Base-by-base conservation (phyloP, 163 green algal species). In the Scenedesmus sp. region DNA sequence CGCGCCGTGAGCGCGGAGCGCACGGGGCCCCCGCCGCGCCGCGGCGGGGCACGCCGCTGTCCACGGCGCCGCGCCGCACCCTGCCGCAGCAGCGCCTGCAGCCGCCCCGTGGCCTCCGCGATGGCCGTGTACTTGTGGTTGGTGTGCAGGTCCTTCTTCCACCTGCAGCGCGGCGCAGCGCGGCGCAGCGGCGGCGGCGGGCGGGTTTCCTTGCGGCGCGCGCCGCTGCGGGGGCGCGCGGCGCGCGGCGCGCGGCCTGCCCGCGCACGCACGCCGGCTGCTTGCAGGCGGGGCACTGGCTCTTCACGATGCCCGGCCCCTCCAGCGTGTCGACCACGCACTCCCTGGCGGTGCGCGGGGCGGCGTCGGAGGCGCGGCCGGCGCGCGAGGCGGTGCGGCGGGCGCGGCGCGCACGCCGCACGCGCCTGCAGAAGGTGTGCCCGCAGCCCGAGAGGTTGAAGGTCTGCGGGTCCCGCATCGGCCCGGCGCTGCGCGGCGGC, bases 351-450 rank as follows among this genome's bases (percentile, higher is more conserved):
- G 22, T 39, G 28, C 4, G 24, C n/a, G n/a, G n/a, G n/a, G n/a
- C n/a, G n/a, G n/a, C n/a, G n/a, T n/a, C n/a, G n/a, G n/a, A n/a
- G n/a, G n/a, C n/a, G n/a, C n/a, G n/a, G n/a, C n/a, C n/a, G n/a
- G n/a, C n/a, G n/a, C n/a, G n/a, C n/a, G n/a, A n/a, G n/a, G n/a
- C n/a, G n/a, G n/a, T 24, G 50, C 50, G 22, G 10, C 10, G 4
- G 15, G 50, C 4, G 18, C 18, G 10, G 42, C n/a, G 11, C 26
- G 9, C 14, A 74, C 39, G 39, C 39, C 7, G 39, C 36, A 62
- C 83, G 73, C 42, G 90, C 85, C 80, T 57, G 81, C 89, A 93
- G 63, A 93, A 93, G 0, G 72, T 85, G 75, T 90, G 80, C 18
- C 85, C 85, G 51, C 89, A 93, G 3, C 60, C 62, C 0, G 70